Base-by-base conservation (phyloP, 148 eudicot species). In the Camellia japonica region DNA sequence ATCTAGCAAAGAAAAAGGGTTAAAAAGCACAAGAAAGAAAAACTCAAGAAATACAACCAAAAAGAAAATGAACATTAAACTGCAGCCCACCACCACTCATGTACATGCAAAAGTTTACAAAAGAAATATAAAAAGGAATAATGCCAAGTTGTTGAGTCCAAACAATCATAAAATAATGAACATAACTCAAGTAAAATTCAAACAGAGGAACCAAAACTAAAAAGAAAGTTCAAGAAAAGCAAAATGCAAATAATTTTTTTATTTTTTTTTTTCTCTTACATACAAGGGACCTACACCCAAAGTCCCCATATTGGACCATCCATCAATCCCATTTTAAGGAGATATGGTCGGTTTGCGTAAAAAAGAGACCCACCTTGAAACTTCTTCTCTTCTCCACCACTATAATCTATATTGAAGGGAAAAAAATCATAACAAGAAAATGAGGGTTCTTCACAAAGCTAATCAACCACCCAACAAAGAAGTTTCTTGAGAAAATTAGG, bases 281-380 rank as follows among this genome's bases (percentile, higher is more conserved):
- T 58, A 3, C 58, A 74, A 43, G 19, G 54, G 66, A 4, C 55
- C 67, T 19, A 79, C 67, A 71, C 58, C 56, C 52, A 68, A 30
- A 10, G 7, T 47, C 47, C 30, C 2, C 8, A 23, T 43, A 63
- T 2, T 54, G 18, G 30, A 10, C 30, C 51, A 44, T 59, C 30
- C 51, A 69, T 55, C 44, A 79, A 43, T 69, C 14, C 42, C 14
- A 52, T 63, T 46, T 44, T 47, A 30, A 76, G 42, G 20, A 42
- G 2, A 62, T 47, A n/a, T 63, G 70, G 59, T 47, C 59, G 70
- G 59, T 16, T 43, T 13, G 46, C 15, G 15, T 23, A 58, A 71
- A 51, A 79, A 61, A 79, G 81, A 62, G 23, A 60, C 76, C 75
- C 54, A 73, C 79, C 69, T 54, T 66, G 64, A 42, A 75, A 71